Conservation (phyloP, 2,329 filamentous ascomycete species). For the Neurospora crassa region DNA sequence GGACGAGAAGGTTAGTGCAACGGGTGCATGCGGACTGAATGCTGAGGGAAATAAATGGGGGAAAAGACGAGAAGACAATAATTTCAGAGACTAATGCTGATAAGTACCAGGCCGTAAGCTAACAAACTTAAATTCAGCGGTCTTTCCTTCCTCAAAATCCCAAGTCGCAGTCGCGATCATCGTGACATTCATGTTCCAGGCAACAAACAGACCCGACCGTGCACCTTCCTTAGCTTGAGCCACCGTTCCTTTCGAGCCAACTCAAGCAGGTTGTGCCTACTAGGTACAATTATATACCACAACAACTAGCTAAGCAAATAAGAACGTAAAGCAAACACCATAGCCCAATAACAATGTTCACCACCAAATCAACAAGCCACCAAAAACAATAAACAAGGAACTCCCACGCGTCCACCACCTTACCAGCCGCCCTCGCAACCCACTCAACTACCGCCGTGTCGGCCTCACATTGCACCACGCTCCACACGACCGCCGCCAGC, state of each 20-base stretch:
- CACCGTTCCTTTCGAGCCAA: background rate
- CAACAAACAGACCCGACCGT: background rate
- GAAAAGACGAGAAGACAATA: background rate
- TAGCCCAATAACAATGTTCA: background rate
- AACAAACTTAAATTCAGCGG: background rate
- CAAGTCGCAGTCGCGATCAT: background rate
- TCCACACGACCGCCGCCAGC: background rate
- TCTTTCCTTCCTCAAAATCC: too few relatives aligned
- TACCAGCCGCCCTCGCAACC: background rate
- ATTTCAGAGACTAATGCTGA: background rate
- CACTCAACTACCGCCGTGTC: background rate
- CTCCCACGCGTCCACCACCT: background rate
- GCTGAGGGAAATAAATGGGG: background rate
- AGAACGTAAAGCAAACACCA: background rate
- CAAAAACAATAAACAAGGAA: background rate
- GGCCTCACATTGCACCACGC: background rate
- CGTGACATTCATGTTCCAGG: background rate
- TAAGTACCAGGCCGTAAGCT: background rate
- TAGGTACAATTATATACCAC: background rate
- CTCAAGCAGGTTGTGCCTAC: background rate
- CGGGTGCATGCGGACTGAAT: background rate
- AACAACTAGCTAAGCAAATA: background rate
- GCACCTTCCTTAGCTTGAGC: background rate
- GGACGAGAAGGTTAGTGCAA: background rate
- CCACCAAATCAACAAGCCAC: background rate